A percentile compares a stretch with the other conserved stretches of the same genome.
phyloP scores from a whole-genome alignment of 129 eudicot species.

The Daucus carota region DNA sequence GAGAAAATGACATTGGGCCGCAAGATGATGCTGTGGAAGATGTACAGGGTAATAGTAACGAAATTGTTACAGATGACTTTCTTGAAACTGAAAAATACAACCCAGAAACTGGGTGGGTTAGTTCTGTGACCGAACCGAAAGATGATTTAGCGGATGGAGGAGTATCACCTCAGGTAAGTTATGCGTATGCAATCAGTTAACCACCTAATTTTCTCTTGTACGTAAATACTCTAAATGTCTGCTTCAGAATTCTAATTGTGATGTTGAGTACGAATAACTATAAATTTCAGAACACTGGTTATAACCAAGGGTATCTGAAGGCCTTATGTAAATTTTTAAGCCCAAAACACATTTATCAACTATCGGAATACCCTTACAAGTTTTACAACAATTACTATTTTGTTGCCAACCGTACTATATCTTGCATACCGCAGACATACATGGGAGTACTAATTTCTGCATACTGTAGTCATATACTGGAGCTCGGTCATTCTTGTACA shows the following conservation, averaged over 20 bases:
- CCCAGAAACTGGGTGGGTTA: constrained; percentile 43
- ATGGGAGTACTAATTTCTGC: not conserved
- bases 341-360: not conserved
- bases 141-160: constrained; percentile 14
- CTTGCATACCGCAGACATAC: not conserved
- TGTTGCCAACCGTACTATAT: not conserved
- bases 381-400: not conserved
- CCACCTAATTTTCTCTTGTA: not conserved
- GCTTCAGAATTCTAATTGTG: not conserved
- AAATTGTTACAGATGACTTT: constrained; percentile 38
- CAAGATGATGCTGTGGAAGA: constrained; percentile 21
- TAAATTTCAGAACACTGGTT: not conserved
- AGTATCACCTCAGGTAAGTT: constrained; percentile 36
- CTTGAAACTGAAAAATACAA: constrained; percentile 52
- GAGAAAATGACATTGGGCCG: constrained; percentile 25
- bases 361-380: not conserved
- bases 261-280: not conserved
- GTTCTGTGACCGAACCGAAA: constrained; percentile 20
- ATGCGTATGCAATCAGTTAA: not conserved
- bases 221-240: not conserved
- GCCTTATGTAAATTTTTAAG: not conserved
- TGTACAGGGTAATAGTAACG: constrained; percentile 17
- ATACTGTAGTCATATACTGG: not conserved
- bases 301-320: not conserved
- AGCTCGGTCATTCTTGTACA: not conserved